These are phyloP conservation scores for Dendrostoma leiphaemia DNA, from an alignment of 2,329 filamentous ascomycete species.

Conservation along the genomic window DNA sequence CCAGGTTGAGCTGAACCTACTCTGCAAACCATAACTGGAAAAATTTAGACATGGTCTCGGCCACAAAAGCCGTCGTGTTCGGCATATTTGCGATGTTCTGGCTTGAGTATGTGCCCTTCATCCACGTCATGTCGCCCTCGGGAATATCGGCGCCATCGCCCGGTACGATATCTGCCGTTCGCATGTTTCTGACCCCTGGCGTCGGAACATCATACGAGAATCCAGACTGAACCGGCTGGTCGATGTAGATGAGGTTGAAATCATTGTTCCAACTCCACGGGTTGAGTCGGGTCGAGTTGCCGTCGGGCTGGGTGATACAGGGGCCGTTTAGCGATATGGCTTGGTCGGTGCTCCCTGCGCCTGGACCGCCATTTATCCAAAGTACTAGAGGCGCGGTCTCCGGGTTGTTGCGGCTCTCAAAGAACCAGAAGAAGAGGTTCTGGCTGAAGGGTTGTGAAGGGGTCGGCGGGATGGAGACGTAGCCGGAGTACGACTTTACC, in stretches of 20 bases:
- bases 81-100: background rate
- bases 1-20: no score
- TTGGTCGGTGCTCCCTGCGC: no score
- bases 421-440: conserved; percentile 63
- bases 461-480: conserved; percentile 48
- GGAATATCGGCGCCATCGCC: background rate
- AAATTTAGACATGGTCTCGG: background rate
- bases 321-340: no score
- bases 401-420: conserved; percentile 46
- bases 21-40: background rate
- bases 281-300: conserved; percentile 49
- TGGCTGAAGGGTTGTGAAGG: conserved; percentile 49
- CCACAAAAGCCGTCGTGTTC: background rate
- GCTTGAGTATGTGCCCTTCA: background rate
- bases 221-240: conserved; percentile 50
- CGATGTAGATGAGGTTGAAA: conserved; percentile 68
- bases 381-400: conserved; percentile 55
- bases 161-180: background rate
- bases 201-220: no score
- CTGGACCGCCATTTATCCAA: conserved; percentile 63
- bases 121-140: background rate
- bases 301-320: conserved; percentile 50
- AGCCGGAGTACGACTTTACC: conserved; percentile 55
- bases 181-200: background rate
- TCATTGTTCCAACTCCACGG: conserved; percentile 63